Base-by-base conservation (phyloP, 345 rosid species). In the Linum usitatissimum region DNA sequence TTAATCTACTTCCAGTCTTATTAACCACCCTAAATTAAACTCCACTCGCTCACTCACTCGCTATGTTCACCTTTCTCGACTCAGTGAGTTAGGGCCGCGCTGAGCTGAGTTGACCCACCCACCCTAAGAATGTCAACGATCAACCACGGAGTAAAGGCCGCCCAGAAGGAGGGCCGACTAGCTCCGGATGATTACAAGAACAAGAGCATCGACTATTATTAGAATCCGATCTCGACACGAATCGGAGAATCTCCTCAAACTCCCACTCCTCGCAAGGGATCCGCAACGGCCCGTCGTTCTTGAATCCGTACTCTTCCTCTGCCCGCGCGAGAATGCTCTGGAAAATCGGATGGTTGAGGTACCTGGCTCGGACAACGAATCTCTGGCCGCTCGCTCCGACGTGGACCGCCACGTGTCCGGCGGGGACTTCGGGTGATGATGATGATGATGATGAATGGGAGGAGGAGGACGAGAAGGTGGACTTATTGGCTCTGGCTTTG, bases 281-380 rank as follows among this genome's bases (percentile, higher is more conserved):
- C 2, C 84, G 78, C 18, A 93, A 66, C 20, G 84, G 94, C 15
- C 99, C 99, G 0, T 19, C 69, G 73, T 78, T 77, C 12, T 64
- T 61, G 86, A 90, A 93, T 0, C 99, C 99, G 69, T 78, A 89
- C 79, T 83, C 94, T 64, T 93, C 99, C 73, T 89, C 99, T 18
- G 96, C 87, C 20, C 77, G 76, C 6, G 77, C 77, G 30, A 93
- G 84, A 18, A 93, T 85, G 0, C 70, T 68, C 55, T 72, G 68
- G 76, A 93, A 90, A 39, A 85, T 77, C 1, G 97, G 99, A 68
- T 90, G 94, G 75, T 93, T 90, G 10, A 93, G 87, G 81, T 80
- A 75, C 64, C 86, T 79, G 17, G 90, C 89, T 0, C 85, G 91
- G 1, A 93, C 84, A 49, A 93, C 67, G 57, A 81, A 93, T 72